Conservation (phyloP, 2,329 filamentous ascomycete species). For the Chaetomiaceae sp. region DNA sequence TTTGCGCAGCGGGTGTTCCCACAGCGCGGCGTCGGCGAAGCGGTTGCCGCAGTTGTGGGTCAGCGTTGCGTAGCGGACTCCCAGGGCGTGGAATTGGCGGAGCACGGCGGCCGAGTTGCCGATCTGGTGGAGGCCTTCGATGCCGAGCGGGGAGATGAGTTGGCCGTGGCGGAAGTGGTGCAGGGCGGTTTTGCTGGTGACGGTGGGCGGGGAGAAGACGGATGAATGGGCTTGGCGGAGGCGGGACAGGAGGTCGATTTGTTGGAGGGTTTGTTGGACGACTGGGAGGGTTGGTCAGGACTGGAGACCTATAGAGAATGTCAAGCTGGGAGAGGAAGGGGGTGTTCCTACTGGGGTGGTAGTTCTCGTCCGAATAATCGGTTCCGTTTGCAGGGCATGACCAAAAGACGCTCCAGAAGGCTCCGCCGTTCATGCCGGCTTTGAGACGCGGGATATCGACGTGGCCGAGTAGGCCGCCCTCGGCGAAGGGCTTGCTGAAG, state of each 20-base stretch:
- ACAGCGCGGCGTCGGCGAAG: conserved; percentile 79
- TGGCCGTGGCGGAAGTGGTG: conserved; percentile 42
- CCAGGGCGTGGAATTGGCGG: conserved; percentile 69
- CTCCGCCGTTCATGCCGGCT: conserved; percentile 69
- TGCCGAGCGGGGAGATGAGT: conserved; percentile 72
- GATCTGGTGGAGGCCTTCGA: conserved; percentile 91
- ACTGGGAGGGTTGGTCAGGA: neutral
- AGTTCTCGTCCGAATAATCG: conserved; percentile 67
- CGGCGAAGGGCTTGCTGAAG: conserved; percentile 70
- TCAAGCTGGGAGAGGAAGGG: neutral
- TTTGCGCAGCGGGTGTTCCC: conserved; percentile 47
- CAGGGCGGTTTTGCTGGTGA: conserved; percentile 59
- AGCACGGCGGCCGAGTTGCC: conserved; percentile 77
- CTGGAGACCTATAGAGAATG: neutral
- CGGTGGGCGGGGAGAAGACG: conserved; percentile 65
- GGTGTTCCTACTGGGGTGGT: conserved; percentile 14
- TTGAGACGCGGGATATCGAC: conserved; percentile 75
- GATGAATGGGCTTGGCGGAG: conserved; percentile 60
- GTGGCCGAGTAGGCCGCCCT: conserved; percentile 64
- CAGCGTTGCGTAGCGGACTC: conserved; percentile 81
- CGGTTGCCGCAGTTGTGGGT: conserved; percentile 93
- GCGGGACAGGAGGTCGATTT: conserved; percentile 68
- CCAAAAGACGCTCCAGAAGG: conserved; percentile 90
- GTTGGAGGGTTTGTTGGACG: conserved; percentile 54
- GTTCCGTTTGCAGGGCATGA: conserved; percentile 68